Base-by-base conservation (phyloP, 2,329 filamentous ascomycete genomes). In the Arthroderma uncinatum region DNA sequence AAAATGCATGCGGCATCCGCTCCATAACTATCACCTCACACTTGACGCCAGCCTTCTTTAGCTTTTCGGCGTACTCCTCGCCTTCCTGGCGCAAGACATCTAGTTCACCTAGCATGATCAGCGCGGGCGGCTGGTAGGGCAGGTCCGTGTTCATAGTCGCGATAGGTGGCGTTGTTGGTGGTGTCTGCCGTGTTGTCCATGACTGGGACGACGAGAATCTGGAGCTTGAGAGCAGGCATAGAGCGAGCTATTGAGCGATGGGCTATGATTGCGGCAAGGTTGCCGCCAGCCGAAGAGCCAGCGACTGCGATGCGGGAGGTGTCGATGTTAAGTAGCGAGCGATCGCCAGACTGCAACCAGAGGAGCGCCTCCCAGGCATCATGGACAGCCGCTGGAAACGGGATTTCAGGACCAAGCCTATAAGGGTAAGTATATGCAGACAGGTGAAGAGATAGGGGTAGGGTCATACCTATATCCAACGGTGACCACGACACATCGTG, bases 131-230 rank as follows among this genome's bases (percentile, higher is more conserved):
- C 78, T 0, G 80, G 76, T 1, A 82, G 71, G 0, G 79, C 78
- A 0, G 79, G 75, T 0, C 75, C 73, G 62, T 76, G 70, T 62
- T 81, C 71, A 63, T 79, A 80, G 47, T 75, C 73, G 14, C 66
- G 70, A 73, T 78, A 83, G 2, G 78, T 77, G 0, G 67, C 63
- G 57, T 73, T 79, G 56, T 69, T 77, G 7, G 62, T 65, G 0
- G 72, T 63, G 12, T 68, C 68, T 5, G 79, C 79, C 0, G 78
- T 81, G 68, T 82, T 82, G 65, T 82, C 80, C 36, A 74, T 78
- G 6, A 82, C 79, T 0, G 80, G 80, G 2, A 82, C 79, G 12
- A 77, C 77, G 52, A n/a, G n/a, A n/a, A 83, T 76, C 64, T 82
- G 80, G 2, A 74, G 66, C 1, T 64, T 62, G 65, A 79, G 76